Evolutionary conservation across 2,329 filamentous ascomycete genomes (phyloP).

Genomic region (Albophoma yamanashiensis): DNA sequence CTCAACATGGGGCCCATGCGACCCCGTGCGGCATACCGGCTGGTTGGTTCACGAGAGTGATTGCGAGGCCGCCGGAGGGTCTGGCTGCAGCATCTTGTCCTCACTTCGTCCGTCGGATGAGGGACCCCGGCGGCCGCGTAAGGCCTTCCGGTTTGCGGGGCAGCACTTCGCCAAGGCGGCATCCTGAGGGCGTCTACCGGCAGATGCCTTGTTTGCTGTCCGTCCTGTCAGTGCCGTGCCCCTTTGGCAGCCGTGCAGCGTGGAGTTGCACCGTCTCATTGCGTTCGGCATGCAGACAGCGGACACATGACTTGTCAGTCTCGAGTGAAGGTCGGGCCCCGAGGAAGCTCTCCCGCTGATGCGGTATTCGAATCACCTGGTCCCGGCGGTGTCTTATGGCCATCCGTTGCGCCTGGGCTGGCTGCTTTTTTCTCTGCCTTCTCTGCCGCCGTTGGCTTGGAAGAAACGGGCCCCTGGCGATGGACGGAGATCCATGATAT

Average conservation of each 20-base stretch:
- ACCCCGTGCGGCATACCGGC: conserved; percentile 1
- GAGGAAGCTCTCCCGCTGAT: not conserved
- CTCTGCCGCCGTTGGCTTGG: not conserved
- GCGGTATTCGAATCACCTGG: not conserved
- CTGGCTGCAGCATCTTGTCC: conserved; percentile 1
- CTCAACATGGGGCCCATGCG: not conserved
- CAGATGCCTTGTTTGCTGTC: not conserved
- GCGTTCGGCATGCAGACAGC: not conserved
- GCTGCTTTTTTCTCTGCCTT: not conserved
- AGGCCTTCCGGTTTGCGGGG: conserved; percentile 5
- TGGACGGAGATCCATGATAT: not conserved
- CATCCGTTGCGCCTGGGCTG: not conserved
- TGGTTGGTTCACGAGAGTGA: conserved; percentile 4
- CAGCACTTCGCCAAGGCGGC: not conserved
- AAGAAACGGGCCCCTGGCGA: not conserved
- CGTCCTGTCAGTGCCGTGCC: not conserved
- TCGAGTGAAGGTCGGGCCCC: not conserved
- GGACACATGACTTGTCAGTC: not conserved
- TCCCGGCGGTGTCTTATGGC: not conserved
- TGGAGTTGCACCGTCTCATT: not conserved
- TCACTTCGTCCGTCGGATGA: not conserved
- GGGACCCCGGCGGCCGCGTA: conserved; percentile 2
- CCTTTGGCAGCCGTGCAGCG: not conserved
- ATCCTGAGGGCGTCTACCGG: not conserved
- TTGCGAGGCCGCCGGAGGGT: not conserved